Evolutionary conservation across 225 moss, liverwort and hornwort genomes (phyloP).

Genomic region (Takakia lepidozioides): DNA sequence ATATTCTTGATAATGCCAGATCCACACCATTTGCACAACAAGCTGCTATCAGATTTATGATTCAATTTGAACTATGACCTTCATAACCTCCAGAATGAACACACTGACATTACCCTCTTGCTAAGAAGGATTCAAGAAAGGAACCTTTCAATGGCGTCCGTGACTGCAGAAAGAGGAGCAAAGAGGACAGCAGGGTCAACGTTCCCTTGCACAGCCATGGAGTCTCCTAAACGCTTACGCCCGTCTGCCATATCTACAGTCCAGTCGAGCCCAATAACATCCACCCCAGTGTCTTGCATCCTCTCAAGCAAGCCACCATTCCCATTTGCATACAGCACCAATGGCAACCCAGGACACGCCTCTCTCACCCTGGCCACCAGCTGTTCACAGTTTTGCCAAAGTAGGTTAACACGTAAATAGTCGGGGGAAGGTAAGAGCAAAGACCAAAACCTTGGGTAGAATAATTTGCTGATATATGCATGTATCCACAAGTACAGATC

Average conservation of each 20-base stretch:
- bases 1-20: too few species aligned
- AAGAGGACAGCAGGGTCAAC: conserved; percentile 61
- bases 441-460: too few species aligned
- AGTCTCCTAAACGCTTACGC: conserved; percentile 44
- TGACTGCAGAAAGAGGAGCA: conserved; percentile 45
- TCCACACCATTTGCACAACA: too few species aligned
- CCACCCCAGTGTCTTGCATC: conserved; percentile 49
- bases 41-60: too few species aligned
- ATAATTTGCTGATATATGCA: conserved; percentile 1
- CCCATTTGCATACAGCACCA: conserved; percentile 61
- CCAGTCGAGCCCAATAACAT: conserved; percentile 62
- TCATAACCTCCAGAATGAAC: too few species aligned
- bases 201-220: conserved; percentile 58
- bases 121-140: too few species aligned
- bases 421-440: too few species aligned
- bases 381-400: conserved; percentile 17
- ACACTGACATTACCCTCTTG: too few species aligned
- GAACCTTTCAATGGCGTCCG: conserved; percentile 54
- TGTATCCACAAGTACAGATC: too few species aligned
- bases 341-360: conserved; percentile 40
- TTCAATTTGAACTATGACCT: too few species aligned
- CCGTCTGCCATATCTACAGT: conserved; percentile 67
- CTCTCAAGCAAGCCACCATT: conserved; percentile 62
- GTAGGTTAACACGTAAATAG: too few species aligned
- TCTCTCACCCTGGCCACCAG: conserved; percentile 49